A percentile compares a stretch with the other conserved stretches of the same genome.
Evolutionary conservation across 2,329 filamentous ascomycete genomes (phyloP).

Genomic region (Aureobasidium sp.): DNA sequence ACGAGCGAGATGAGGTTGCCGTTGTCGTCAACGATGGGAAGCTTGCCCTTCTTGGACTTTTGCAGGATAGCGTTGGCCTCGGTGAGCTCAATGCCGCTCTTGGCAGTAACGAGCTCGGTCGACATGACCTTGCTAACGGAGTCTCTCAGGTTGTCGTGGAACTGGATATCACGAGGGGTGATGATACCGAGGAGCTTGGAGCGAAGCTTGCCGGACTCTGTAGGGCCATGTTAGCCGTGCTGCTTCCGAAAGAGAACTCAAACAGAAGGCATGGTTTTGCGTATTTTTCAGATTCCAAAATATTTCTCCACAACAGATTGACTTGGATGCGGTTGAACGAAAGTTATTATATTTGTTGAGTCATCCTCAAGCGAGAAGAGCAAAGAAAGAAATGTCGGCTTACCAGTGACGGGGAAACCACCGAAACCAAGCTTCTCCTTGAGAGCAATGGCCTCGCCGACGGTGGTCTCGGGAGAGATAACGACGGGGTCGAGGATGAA

Average conservation of each 20-base stretch:
- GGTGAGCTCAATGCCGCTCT: slow-evolving; percentile 69
- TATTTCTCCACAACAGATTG: slow-evolving; percentile 31
- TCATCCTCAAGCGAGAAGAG: slow-evolving; percentile 58
- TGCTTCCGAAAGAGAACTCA: not conserved
- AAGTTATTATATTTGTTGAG: slow-evolving; percentile 80
- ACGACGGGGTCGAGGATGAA: slow-evolving; percentile 97
- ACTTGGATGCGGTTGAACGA: slow-evolving; percentile 94
- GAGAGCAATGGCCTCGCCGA: slow-evolving; percentile 81
- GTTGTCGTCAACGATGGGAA: slow-evolving; percentile 44
- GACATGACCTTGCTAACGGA: slow-evolving; percentile 90
- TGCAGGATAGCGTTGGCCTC: slow-evolving; percentile 92
- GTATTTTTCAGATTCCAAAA: slow-evolving; percentile 19
- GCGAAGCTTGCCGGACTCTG: slow-evolving; percentile 85
- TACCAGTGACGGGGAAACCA: slow-evolving; percentile 97
- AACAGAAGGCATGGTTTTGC: not conserved
- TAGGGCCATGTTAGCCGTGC: slow-evolving; percentile 15
- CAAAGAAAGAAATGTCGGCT: slow-evolving; percentile 36
- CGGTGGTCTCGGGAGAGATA: slow-evolving; percentile 77
- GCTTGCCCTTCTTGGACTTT: slow-evolving; percentile 86
- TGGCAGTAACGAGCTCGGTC: slow-evolving; percentile 84
- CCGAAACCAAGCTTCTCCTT: slow-evolving; percentile 99
- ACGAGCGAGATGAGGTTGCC: slow-evolving; percentile 68
- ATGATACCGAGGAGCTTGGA: slow-evolving; percentile 97
- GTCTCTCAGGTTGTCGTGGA: slow-evolving; percentile 68
- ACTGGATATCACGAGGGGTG: slow-evolving; percentile 96